Conservation (phyloP, 2,329 filamentous ascomycete species). For the Scedosporium minutisporum region DNA sequence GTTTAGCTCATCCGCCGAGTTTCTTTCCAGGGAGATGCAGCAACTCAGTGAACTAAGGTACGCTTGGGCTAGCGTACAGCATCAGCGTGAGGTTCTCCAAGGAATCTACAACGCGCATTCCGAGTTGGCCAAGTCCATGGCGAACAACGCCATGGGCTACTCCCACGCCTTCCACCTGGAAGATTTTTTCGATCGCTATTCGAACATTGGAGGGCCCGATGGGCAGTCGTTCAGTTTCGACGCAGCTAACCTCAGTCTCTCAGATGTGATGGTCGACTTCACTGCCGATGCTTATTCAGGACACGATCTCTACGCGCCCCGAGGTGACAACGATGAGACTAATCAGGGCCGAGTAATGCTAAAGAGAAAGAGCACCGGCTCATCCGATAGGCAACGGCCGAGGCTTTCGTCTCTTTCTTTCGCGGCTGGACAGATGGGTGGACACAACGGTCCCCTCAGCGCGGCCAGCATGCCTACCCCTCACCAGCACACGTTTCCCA, state of each 20-base stretch:
- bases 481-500: slow-evolving; percentile 17
- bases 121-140: slow-evolving; percentile 66
- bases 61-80: slow-evolving; percentile 68
- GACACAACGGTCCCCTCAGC: slow-evolving; percentile 4
- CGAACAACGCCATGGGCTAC: slow-evolving; percentile 57
- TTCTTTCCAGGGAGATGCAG: slow-evolving; percentile 69
- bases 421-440: slow-evolving; percentile 6
- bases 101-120: slow-evolving; percentile 69
- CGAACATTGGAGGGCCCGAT: slow-evolving; percentile 44
- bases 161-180: slow-evolving; percentile 75
- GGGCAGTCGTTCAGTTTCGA: slow-evolving; percentile 58
- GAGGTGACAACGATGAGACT: slow-evolving; percentile 17
- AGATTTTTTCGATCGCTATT: slow-evolving; percentile 78
- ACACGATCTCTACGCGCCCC: slow-evolving; percentile 37
- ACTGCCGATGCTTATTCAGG: slow-evolving; percentile 44
- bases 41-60: slow-evolving; percentile 66
- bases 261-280: slow-evolving; percentile 55
- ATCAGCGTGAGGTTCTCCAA: slow-evolving; percentile 71
- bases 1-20: slow-evolving; percentile 55
- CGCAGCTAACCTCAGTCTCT: slow-evolving; percentile 62
- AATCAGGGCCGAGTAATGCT: slow-evolving; percentile 27
- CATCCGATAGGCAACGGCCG: slow-evolving; percentile 1
- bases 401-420: not conserved
- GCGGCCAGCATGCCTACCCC: slow-evolving; percentile 18
- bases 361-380: slow-evolving; percentile 32